A percentile compares a stretch with the other conserved stretches of the same genome.
Evolutionary conservation across 441 rosid genomes (phyloP).

Genomic region (Pelargonium citronellum): DNA sequence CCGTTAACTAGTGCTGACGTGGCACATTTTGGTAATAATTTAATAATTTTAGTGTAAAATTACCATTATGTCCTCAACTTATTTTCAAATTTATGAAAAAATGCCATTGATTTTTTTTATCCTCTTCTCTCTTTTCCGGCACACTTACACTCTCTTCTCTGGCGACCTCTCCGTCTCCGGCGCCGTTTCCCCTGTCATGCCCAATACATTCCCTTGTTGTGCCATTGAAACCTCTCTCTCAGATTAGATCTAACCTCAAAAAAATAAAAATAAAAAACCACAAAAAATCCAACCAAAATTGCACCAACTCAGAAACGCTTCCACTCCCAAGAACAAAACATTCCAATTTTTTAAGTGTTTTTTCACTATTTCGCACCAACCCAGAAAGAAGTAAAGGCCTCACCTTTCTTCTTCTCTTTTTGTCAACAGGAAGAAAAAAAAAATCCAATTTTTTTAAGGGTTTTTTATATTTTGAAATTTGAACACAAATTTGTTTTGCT

Average conservation of each 20-base stretch:
- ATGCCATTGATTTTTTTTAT: too few relatives aligned
- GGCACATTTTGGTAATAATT: too few relatives aligned
- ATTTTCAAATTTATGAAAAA: too few relatives aligned
- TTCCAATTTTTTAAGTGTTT: too few relatives aligned
- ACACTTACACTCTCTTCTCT: constrained; percentile 11
- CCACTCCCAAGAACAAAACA: background rate
- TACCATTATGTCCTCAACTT: too few relatives aligned
- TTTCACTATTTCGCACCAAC: too few relatives aligned
- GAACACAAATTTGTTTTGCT: background rate
- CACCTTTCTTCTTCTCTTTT: constrained; percentile 1
- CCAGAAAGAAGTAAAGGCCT: background rate
- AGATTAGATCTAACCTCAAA: constrained; percentile 4
- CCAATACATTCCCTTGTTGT: constrained; percentile 25
- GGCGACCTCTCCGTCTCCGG: constrained; percentile 7
- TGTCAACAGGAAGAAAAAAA: background rate
- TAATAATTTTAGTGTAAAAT: too few relatives aligned
- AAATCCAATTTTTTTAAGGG: background rate
- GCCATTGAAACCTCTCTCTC: constrained; percentile 32
- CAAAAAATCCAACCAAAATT: background rate
- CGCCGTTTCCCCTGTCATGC: constrained; percentile 17
- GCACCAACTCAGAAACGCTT: background rate
- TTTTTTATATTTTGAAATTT: constrained; percentile 3
- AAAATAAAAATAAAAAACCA: background rate
- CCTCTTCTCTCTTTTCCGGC: too few relatives aligned
- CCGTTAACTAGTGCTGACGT: too few relatives aligned